Evolutionary conservation across 805 yeast species (phyloP).

Genomic region (Sugiyamaella qingdaonensis): DNA sequence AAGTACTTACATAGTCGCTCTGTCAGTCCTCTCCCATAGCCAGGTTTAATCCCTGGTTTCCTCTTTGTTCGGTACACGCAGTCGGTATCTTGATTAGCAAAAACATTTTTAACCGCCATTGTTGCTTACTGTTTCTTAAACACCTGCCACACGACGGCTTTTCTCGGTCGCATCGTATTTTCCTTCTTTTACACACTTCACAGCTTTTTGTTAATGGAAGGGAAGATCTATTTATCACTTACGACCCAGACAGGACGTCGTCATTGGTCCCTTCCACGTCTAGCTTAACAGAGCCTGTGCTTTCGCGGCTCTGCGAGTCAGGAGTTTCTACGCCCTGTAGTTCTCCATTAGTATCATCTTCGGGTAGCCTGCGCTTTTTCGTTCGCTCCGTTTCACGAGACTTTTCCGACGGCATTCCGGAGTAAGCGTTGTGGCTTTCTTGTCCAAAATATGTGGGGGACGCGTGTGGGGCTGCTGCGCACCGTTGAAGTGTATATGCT

Average conservation of each 20-base stretch:
- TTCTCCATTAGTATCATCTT: not conserved
- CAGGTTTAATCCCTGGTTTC: slow-evolving; percentile 26
- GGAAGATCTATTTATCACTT: not conserved
- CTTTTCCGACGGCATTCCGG: too few relatives aligned
- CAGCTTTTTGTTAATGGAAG: not conserved
- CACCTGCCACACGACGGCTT: slow-evolving; percentile 6
- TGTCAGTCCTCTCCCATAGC: slow-evolving; percentile 23
- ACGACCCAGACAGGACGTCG: not conserved
- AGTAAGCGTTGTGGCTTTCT: too few relatives aligned
- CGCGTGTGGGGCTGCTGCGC: not conserved
- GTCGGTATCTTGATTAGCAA: slow-evolving; percentile 12
- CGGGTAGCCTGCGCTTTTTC: not conserved
- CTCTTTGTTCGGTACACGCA: slow-evolving; percentile 23
- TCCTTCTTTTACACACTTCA: slow-evolving; percentile 4
- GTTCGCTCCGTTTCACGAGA: not conserved
- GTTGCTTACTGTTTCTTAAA: not conserved
- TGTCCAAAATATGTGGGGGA: not conserved
- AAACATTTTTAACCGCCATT: not conserved
- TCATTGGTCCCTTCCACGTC: not conserved
- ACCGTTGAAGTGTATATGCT: not conserved
- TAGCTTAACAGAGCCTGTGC: not conserved
- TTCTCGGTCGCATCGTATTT: slow-evolving; percentile 6
- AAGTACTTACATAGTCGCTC: slow-evolving; percentile 10
- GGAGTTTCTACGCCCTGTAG: too few relatives aligned
- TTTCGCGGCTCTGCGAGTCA: too few relatives aligned